A percentile compares a stretch with the other conserved stretches of the same genome.
Evolutionary conservation across 2,329 filamentous ascomycete genomes (phyloP).

Genomic region (Aspergillus piperis): DNA sequence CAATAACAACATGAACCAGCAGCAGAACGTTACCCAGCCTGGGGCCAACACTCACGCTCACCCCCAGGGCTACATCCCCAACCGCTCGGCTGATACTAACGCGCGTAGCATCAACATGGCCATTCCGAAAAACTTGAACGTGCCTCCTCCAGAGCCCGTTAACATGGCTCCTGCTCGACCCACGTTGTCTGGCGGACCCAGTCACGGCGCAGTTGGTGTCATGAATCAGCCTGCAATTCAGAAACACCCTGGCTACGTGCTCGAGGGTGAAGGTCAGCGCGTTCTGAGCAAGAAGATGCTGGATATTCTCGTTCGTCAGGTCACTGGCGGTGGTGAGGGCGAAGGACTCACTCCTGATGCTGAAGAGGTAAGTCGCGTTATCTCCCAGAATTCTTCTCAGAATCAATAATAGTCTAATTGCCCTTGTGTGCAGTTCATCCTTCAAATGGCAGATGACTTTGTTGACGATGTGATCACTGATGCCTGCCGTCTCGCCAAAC

Average conservation of each 20-base stretch:
- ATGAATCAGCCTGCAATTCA: conserved; percentile 84
- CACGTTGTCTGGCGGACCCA: conserved; percentile 76
- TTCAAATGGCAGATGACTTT: conserved; percentile 89
- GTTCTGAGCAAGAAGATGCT: conserved; percentile 98
- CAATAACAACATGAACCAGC: conserved; percentile 24
- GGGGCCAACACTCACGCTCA: conserved; percentile 41
- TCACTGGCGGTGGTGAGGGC: conserved; percentile 76
- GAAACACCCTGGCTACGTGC: conserved; percentile 78
- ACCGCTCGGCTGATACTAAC: conserved; percentile 42
- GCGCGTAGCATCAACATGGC: conserved; percentile 66
- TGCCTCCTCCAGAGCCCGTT: conserved; percentile 72
- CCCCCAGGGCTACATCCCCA: conserved; percentile 45
- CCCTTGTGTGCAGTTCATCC: conserved; percentile 64
- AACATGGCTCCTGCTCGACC: conserved; percentile 71
- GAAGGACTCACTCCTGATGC: conserved; percentile 86
- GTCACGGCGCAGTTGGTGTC: conserved; percentile 74
- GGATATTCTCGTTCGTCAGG: conserved; percentile 90
- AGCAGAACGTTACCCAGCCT: conserved; percentile 32
- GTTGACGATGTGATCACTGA: conserved; percentile 86
- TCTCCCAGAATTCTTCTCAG: conserved; percentile 6
- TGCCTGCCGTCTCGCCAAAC: conserved; percentile 88
- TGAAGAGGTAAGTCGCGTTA: conserved; percentile 71
- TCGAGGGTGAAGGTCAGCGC: conserved; percentile 88
- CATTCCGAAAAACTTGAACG: conserved; percentile 78
- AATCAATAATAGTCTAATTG: conserved; percentile 12